Conservation (phyloP, 2,329 filamentous ascomycete species). For the Spiromastix sp. region DNA sequence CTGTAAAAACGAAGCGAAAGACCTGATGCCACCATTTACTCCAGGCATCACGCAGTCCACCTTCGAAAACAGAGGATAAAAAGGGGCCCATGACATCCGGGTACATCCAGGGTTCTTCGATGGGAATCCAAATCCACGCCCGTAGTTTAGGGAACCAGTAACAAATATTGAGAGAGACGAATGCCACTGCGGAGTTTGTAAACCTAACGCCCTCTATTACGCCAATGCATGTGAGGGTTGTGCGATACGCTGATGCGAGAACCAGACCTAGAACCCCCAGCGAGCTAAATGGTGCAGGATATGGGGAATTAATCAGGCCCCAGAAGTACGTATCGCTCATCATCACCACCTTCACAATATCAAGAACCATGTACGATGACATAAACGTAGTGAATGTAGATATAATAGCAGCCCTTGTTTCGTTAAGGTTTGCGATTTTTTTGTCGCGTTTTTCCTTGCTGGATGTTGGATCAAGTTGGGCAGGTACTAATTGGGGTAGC, state of each 20-base stretch:
- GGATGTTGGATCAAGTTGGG: slow-evolving; percentile 12
- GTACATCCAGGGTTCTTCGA: slow-evolving; percentile 53
- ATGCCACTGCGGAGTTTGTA: slow-evolving; percentile 49
- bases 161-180: slow-evolving; percentile 47
- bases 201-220: slow-evolving; percentile 52
- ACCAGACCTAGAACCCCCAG: too few relatives aligned
- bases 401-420: slow-evolving; percentile 37
- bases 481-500: slow-evolving; percentile 19
- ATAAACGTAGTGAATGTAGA: slow-evolving; percentile 38
- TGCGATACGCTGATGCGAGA: too few relatives aligned
- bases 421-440: slow-evolving; percentile 23
- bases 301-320: slow-evolving; percentile 40
- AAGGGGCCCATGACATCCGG: slow-evolving; percentile 47
- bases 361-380: slow-evolving; percentile 55
- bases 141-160: slow-evolving; percentile 41
- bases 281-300: slow-evolving; percentile 35
- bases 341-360: slow-evolving; percentile 58
- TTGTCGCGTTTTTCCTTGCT: slow-evolving; percentile 8
- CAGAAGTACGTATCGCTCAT: slow-evolving; percentile 72
- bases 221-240: slow-evolving; percentile 37
- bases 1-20: slow-evolving; percentile 54
- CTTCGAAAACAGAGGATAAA: slow-evolving; percentile 34
- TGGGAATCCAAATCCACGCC: slow-evolving; percentile 48
- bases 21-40: slow-evolving; percentile 84
- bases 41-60: slow-evolving; percentile 74